Percentiles rank a stretch among this genome's conserved stretches.
These are phyloP conservation scores for Pichia sp. DNA, from an alignment of 1,139 yeast genomes.

Conservation along the genomic window DNA sequence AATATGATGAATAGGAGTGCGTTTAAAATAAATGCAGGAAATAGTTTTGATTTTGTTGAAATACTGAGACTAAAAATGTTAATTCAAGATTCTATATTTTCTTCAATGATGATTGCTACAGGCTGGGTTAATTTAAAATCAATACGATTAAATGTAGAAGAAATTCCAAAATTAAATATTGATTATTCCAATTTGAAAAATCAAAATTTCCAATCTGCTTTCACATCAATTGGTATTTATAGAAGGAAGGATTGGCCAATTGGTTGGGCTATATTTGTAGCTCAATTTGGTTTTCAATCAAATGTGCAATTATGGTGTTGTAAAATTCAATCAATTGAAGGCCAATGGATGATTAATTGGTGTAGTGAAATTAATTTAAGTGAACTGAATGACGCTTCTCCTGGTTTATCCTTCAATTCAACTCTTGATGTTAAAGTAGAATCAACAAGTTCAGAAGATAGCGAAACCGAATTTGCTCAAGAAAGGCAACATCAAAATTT, in stretches of 20 bases:
- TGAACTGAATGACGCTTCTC: slow-evolving; percentile 7
- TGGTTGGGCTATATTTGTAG: slow-evolving; percentile 58
- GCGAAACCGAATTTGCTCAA: background rate
- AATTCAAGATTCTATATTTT: slow-evolving; percentile 46
- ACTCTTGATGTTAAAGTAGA: background rate
- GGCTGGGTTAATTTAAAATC: slow-evolving; percentile 63
- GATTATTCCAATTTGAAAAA: slow-evolving; percentile 25
- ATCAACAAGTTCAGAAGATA: background rate
- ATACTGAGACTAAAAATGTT: slow-evolving; percentile 47
- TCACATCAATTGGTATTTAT: slow-evolving; percentile 40
- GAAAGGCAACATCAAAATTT: background rate
- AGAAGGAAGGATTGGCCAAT: slow-evolving; percentile 67
- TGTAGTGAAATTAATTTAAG: slow-evolving; percentile 22
- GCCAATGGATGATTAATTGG: slow-evolving; percentile 62
- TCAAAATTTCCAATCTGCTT: slow-evolving; percentile 18
- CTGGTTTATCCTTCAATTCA: background rate
- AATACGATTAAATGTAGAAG: slow-evolving; percentile 34
- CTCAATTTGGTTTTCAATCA: slow-evolving; percentile 40
- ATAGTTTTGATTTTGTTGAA: slow-evolving; percentile 32
- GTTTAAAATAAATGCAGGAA: slow-evolving; percentile 36
- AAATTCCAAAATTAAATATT: slow-evolving; percentile 24
- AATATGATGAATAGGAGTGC: slow-evolving; percentile 35
- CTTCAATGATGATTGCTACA: slow-evolving; percentile 51
- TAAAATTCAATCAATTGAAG: slow-evolving; percentile 50
- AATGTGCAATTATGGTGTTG: slow-evolving; percentile 60